Conservation (phyloP, 2,329 filamentous ascomycete species). For the Aspergillus aculeatinus region DNA sequence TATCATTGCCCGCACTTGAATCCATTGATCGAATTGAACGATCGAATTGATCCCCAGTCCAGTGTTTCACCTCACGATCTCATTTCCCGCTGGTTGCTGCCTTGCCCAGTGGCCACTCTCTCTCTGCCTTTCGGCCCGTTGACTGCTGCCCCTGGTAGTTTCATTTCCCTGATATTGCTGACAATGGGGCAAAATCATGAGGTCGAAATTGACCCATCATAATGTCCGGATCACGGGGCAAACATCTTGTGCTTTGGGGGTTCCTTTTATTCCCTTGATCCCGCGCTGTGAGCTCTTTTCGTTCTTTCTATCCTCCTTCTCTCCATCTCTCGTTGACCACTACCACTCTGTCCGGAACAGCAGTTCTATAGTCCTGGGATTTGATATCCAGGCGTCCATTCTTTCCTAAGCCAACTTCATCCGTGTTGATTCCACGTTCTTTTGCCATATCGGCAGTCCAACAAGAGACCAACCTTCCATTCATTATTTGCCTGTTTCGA, state of each 20-base stretch:
- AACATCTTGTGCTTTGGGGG: background rate
- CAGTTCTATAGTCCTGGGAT: constrained; percentile 23
- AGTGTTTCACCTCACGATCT: constrained; percentile 29
- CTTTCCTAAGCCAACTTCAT: constrained; percentile 18
- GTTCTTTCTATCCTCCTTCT: constrained; percentile 2
- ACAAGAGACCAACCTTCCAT: constrained; percentile 4
- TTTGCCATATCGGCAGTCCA: constrained; percentile 15
- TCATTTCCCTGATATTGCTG: constrained; percentile 21
- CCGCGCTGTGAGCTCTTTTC: too few relatives aligned
- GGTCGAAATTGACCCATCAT: background rate
- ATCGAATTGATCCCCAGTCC: constrained; percentile 15
- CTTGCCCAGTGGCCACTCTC: background rate
- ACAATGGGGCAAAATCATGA: constrained; percentile 7
- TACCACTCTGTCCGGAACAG: constrained; percentile 25
- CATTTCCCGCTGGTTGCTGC: constrained; percentile 20
- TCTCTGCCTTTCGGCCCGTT: constrained; percentile 7
- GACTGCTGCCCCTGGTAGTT: constrained; percentile 8
- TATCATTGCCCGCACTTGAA: background rate
- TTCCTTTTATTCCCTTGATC: constrained; percentile 2
- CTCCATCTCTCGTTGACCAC: constrained; percentile 3
- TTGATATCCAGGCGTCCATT: constrained; percentile 31
- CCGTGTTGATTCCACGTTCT: constrained; percentile 21
- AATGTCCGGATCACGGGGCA: background rate
- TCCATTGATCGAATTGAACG: background rate
- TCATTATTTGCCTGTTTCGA: constrained; percentile 7